These are phyloP conservation scores for Coemansia sp. DNA, from an alignment of 192 early-diverging fungal genomes.

Conservation along the genomic window DNA sequence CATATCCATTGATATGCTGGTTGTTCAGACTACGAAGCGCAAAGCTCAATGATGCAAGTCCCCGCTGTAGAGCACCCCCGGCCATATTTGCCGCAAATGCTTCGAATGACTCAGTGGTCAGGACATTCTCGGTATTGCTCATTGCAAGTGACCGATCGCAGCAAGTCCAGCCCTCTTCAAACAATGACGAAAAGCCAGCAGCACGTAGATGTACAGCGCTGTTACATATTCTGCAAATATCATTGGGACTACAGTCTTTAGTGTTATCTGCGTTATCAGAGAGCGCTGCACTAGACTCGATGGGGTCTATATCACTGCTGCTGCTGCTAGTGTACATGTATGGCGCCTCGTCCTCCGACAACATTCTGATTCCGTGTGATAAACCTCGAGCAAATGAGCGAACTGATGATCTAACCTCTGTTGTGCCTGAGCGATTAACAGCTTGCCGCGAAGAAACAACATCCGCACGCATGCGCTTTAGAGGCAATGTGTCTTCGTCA, in stretches of 20 bases:
- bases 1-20: background rate
- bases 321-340: conserved; percentile 15
- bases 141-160: background rate
- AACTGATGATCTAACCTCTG: background rate
- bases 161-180: background rate
- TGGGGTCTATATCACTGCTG: background rate
- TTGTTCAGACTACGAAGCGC: conserved; percentile 17
- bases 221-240: background rate
- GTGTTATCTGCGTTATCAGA: background rate
- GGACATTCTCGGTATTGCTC: conserved; percentile 11
- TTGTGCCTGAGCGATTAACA: background rate
- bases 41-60: conserved; percentile 30
- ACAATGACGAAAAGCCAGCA: background rate
- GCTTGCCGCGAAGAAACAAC: background rate
- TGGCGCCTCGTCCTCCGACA: conserved; percentile 22
- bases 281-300: background rate
- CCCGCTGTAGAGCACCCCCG: conserved; percentile 1
- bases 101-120: conserved; percentile 19
- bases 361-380: conserved; percentile 18
- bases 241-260: background rate
- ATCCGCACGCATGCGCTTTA: conserved; percentile 25
- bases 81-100: conserved; percentile 18
- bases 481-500: background rate
- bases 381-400: conserved; percentile 16
- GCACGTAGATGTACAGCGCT: background rate